Evolutionary conservation across 139 green algal genomes (phyloP).

Genomic region (Chlorella sp.): DNA sequence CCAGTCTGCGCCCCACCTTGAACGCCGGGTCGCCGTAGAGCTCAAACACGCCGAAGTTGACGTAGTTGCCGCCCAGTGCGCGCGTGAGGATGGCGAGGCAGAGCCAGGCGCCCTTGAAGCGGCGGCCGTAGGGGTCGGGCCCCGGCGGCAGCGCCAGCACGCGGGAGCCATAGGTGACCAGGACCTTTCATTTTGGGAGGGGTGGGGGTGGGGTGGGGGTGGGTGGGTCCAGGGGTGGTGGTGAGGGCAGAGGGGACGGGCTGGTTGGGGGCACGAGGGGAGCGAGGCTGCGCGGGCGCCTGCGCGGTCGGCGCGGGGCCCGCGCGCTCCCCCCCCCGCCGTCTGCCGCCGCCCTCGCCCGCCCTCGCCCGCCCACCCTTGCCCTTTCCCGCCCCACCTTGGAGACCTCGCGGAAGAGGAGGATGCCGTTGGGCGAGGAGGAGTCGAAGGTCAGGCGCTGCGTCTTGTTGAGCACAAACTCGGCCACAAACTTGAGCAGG

Average conservation of each 20-base stretch:
- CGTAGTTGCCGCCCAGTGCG: constrained; percentile 93
- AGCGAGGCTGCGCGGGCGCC: too few species aligned
- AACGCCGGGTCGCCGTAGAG: constrained; percentile 95
- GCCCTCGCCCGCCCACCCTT: too few species aligned
- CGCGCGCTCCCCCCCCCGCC: too few species aligned
- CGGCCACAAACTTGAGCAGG: constrained; percentile 95
- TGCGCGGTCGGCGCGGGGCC: too few species aligned
- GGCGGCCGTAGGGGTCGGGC: constrained; percentile 66
- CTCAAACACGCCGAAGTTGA: constrained; percentile 99
- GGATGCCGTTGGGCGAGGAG: constrained; percentile 95
- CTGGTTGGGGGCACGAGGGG: too few species aligned
- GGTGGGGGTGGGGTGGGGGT: too few species aligned
- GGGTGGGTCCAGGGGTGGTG: too few species aligned
- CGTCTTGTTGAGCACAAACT: constrained; percentile 98
- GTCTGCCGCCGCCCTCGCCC: too few species aligned
- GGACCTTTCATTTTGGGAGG: too few species aligned
- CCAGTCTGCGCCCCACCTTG: constrained; percentile 56
- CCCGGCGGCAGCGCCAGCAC: constrained; percentile 46
- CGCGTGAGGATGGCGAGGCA: constrained; percentile 82
- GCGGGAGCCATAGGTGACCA: constrained; percentile 83
- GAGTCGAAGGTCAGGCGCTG: constrained; percentile 95
- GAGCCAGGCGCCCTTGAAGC: constrained; percentile 97
- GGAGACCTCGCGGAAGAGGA: constrained; percentile 85
- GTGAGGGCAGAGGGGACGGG: too few species aligned
- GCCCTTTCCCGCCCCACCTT: constrained; percentile 42